These are phyloP conservation scores for Coemansia sp. DNA, from an alignment of 192 early-diverging fungal genomes.

Conservation along the genomic window DNA sequence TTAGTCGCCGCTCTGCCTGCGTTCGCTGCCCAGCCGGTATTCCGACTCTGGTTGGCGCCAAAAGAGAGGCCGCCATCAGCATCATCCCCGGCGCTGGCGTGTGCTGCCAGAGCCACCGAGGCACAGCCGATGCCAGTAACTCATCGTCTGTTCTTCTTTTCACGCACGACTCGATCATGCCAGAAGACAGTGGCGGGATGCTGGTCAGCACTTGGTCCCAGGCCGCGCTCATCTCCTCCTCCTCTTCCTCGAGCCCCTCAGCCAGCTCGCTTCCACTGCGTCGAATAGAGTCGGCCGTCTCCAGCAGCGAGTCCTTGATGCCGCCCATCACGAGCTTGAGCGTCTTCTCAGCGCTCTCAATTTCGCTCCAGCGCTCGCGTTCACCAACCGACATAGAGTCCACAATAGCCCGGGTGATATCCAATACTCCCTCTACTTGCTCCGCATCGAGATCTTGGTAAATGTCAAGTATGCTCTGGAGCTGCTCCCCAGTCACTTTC, in stretches of 20 bases:
- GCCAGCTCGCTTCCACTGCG: conserved; percentile 1
- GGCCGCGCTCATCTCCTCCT: conserved; percentile 35
- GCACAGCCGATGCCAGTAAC: neutral
- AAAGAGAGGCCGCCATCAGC: conserved; percentile 38
- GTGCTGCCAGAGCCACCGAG: conserved; percentile 27
- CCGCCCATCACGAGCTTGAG: conserved; percentile 43
- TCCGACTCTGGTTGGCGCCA: conserved; percentile 24
- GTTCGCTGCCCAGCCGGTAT: conserved; percentile 28
- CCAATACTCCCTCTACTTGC: neutral
- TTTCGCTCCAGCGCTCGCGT: conserved; percentile 36
- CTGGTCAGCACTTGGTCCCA: conserved; percentile 44
- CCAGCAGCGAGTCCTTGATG: conserved; percentile 32
- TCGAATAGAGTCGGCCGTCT: neutral
- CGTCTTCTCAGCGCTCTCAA: conserved; percentile 44
- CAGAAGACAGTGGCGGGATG: conserved; percentile 23
- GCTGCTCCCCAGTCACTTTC: conserved; percentile 20
- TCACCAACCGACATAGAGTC: neutral
- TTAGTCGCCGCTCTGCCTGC: conserved; percentile 32
- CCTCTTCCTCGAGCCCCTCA: conserved; percentile 5
- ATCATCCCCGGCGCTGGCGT: conserved; percentile 48
- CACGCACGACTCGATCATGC: conserved; percentile 12
- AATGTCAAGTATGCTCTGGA: conserved; percentile 18
- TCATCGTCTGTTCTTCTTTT: neutral
- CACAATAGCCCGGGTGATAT: conserved; percentile 16
- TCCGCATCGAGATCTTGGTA: neutral